A percentile compares a stretch with the other conserved stretches of the same genome.
These are phyloP conservation scores for Annona squamosa DNA, from an alignment of 164 flowering plant species.

Conservation along the genomic window DNA sequence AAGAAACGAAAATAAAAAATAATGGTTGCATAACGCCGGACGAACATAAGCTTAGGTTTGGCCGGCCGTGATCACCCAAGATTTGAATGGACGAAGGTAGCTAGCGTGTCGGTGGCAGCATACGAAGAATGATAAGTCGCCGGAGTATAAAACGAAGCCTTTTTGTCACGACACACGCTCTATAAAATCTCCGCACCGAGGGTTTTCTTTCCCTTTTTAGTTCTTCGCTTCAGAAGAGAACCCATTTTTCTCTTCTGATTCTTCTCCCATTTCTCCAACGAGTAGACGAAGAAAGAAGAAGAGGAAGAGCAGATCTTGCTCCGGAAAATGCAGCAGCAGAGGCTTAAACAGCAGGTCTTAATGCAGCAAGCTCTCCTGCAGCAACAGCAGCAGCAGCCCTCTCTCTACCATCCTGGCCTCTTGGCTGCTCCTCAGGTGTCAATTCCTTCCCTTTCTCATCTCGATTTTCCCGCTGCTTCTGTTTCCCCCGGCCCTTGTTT, in stretches of 20 bases:
- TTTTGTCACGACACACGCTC: background rate
- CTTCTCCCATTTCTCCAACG: background rate
- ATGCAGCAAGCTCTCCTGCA: slow-evolving; percentile 47
- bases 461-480: background rate
- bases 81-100: too few species aligned
- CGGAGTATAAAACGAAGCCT: background rate
- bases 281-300: slow-evolving; percentile 3
- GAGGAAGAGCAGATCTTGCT: background rate
- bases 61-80: too few species aligned
- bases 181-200: background rate
- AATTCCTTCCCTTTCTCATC: background rate
- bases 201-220: slow-evolving; percentile 2
- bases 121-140: background rate
- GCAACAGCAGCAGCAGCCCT: slow-evolving; percentile 29
- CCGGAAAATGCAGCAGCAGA: slow-evolving; percentile 30
- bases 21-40: too few species aligned
- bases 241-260: slow-evolving; percentile 1
- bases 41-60: too few species aligned
- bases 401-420: slow-evolving; percentile 52
- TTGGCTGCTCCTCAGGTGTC: slow-evolving; percentile 53
- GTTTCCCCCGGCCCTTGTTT: background rate
- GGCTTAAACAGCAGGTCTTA: slow-evolving; percentile 49
- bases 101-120: too few species aligned
- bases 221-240: background rate
- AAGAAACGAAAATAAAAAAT: too few species aligned